Conservation (phyloP, 148 eudicot species). For the Rhododendron simsii region DNA sequence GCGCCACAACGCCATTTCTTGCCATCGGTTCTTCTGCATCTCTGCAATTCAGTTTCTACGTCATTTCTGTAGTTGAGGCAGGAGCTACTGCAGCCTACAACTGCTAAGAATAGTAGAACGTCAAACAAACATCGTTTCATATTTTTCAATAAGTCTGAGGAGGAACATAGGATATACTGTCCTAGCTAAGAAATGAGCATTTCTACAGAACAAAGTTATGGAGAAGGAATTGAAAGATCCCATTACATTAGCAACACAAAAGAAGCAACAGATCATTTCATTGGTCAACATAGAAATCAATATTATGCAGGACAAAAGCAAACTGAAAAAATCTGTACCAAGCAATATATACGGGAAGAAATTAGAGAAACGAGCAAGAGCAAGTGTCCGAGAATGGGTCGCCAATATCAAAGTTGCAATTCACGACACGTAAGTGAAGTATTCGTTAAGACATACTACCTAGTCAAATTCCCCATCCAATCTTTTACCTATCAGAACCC, state of each 20-base stretch:
- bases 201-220: background rate
- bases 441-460: background rate
- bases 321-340: background rate
- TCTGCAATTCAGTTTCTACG: constrained; percentile 13
- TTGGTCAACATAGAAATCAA: background rate
- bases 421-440: background rate
- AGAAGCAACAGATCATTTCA: background rate
- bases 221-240: background rate
- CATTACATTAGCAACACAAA: background rate
- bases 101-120: background rate
- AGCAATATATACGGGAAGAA: background rate
- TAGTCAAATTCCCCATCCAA: background rate
- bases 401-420: background rate
- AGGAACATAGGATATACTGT: background rate
- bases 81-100: background rate
- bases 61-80: background rate
- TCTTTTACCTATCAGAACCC: background rate
- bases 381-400: background rate
- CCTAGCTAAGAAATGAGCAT: background rate
- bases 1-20: constrained; percentile 50
- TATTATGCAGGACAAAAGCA: background rate
- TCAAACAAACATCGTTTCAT: background rate
- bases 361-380: background rate
- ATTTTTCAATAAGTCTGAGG: background rate
- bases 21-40: constrained; percentile 67